Evolutionary conservation across 805 yeast species (phyloP), one percentile per base, ranked within the genome.

Genomic region (Brettanomyces anomalus): DNA sequence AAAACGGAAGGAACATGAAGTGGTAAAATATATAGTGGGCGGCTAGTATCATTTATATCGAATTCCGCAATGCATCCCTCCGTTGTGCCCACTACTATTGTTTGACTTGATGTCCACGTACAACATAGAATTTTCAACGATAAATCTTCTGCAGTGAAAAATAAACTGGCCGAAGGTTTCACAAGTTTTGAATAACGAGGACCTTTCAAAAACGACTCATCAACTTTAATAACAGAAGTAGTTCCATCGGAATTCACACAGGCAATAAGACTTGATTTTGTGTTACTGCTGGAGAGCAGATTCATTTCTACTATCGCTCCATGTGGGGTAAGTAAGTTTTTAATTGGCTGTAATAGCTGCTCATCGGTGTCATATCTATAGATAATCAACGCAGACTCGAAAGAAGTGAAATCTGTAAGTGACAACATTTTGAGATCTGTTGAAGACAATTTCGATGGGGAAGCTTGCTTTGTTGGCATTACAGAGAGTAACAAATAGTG

Each of bases 181-280:
- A 42, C 26, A n/a, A 55, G 37, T 16, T 46, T 42, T 7, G 48
- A 38, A 20, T 41, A 47, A 6, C 40, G 35, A 7, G 44, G 33
- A 1, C 41, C 16, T 13, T n/a, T 20, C 3, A 52, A 36, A 26
- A 54, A 51, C 7, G 35, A n/a, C 4, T 37, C 2, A 31, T 52
- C 38, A 3, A 61, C 45, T 41, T 56, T 53, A 44, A 60, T 41
- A 4, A 61, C 43, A 18, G 54, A 45, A 8, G 48, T 46, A 3
- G 47, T 33, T 4, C 64, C 65, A 44, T 59, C 56, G n/a, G 56
- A 48, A 37, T 51, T 56, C n/a, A 55, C 51, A 33, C 57, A 50
- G 2, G 56, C 57, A 6, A 57, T 31, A 20, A 60, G 37, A 13
- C 51, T 43, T 19, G 48, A 48, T 3, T 42, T 40, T 0, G 37